Evolutionary conservation across 306 rosid species (phyloP).

Genomic region (Vicia sativa): DNA sequence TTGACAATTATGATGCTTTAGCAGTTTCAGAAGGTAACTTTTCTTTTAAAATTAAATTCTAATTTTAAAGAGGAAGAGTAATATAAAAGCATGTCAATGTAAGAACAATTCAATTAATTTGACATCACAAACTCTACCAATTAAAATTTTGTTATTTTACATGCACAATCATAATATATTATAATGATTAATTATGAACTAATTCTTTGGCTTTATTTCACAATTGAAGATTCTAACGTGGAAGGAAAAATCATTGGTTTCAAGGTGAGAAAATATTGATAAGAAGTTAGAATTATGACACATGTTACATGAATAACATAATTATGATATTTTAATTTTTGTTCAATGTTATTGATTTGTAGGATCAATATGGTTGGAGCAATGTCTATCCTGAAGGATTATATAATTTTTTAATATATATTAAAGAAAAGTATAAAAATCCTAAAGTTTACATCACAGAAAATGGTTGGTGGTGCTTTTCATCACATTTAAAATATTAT

Average conservation of each 20-base stretch:
- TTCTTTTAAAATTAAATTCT: constrained; percentile 40
- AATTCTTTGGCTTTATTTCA: not conserved
- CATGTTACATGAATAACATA: no score
- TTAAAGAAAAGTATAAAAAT: constrained; percentile 26
- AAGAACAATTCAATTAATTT: no score
- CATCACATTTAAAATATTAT: not conserved
- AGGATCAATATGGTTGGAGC: not conserved
- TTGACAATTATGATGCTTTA: constrained; percentile 20
- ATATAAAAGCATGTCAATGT: no score
- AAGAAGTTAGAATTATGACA: not conserved
- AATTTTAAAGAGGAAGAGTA: not conserved
- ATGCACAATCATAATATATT: not conserved
- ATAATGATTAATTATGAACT: not conserved
- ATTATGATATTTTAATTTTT: not conserved
- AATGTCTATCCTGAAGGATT: constrained; percentile 41
- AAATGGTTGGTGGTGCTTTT: constrained; percentile 35
- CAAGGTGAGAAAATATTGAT: constrained; percentile 33
- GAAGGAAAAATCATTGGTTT: constrained; percentile 42
- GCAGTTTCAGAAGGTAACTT: constrained; percentile 16
- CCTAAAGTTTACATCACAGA: constrained; percentile 43
- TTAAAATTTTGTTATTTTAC: not conserved
- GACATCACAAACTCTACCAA: no score
- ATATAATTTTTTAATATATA: constrained; percentile 21
- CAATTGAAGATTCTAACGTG: constrained; percentile 6
- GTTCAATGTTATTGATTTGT: not conserved